Percentiles rank a stretch among this genome's conserved stretches.
Evolutionary conservation across 306 rosid species (phyloP).

Genomic region (Adenanthera pavonina): DNA sequence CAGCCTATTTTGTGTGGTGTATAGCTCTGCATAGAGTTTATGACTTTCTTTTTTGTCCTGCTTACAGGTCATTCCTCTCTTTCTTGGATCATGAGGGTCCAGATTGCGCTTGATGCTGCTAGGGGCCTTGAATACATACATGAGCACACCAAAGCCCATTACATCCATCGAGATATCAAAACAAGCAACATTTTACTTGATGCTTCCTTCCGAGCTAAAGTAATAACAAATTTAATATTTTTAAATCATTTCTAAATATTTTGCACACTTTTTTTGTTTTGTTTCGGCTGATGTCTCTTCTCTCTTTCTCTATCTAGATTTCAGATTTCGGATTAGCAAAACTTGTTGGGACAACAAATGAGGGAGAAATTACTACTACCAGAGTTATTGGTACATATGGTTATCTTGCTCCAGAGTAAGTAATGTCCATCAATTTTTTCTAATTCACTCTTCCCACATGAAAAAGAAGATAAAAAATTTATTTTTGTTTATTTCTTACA

Average conservation of each 20-base stretch:
- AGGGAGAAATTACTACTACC: constrained; percentile 83
- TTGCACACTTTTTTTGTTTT: not conserved
- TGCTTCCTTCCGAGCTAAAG: constrained; percentile 90
- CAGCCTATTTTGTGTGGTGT: constrained; percentile 20
- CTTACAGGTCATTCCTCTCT: constrained; percentile 85
- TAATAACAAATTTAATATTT: constrained; percentile 30
- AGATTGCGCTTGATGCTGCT: constrained; percentile 90
- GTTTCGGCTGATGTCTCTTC: constrained; percentile 24
- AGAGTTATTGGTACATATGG: constrained; percentile 99
- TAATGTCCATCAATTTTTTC: constrained; percentile 25
- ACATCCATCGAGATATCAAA: constrained; percentile 96
- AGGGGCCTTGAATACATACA: constrained; percentile 98
- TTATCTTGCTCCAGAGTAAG: constrained; percentile 98
- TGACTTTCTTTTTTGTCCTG: constrained; percentile 29
- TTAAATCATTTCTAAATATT: constrained; percentile 30
- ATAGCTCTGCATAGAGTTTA: constrained; percentile 25
- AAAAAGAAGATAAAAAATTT: not conserved
- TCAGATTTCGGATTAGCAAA: constrained; percentile 98
- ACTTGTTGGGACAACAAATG: constrained; percentile 79
- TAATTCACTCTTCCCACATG: constrained; percentile 13
- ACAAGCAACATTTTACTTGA: constrained; percentile 98
- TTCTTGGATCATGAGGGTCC: constrained; percentile 98
- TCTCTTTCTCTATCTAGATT: constrained; percentile 57
- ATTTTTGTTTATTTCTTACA: not conserved
- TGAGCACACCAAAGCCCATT: constrained; percentile 93